Percentiles rank a stretch among this genome's conserved stretches.
Conservation (phyloP, 169 alveolate species). For the Cryptosporidium felis region DNA sequence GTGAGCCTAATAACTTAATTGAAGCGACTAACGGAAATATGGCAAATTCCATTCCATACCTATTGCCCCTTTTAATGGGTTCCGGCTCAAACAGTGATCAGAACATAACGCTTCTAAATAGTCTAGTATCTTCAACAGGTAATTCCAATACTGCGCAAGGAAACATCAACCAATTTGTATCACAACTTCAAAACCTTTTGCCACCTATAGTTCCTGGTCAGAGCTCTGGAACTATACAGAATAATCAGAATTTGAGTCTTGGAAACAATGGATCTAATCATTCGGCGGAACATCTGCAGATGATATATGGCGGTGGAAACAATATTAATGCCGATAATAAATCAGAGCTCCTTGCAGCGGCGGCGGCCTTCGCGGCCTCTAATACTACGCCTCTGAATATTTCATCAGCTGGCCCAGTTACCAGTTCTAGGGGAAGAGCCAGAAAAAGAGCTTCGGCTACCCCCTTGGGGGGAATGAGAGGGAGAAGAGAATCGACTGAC, state of each 20-base stretch:
- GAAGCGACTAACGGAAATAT: constrained; percentile 18
- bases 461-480: constrained; percentile 67
- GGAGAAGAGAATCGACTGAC: constrained; percentile 61
- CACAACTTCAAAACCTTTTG: constrained; percentile 48
- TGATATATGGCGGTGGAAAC: constrained; percentile 60
- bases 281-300: constrained; percentile 66
- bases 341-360: constrained; percentile 70
- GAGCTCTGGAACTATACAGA: constrained; percentile 11
- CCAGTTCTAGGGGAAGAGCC: constrained; percentile 65
- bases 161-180: constrained; percentile 52
- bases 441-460: constrained; percentile 62
- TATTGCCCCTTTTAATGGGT: constrained; percentile 54
- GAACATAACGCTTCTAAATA: constrained; percentile 56
- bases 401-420: constrained; percentile 25
- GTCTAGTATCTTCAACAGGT: constrained; percentile 65
- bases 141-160: constrained; percentile 11
- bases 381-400: constrained; percentile 32
- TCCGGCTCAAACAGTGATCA: constrained; percentile 67
- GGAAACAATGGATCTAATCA: constrained; percentile 24
- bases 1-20: constrained; percentile 3
- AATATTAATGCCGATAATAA: constrained; percentile 57
- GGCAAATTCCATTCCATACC: constrained; percentile 49
- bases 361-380: constrained; percentile 71
- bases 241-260: constrained; percentile 33
- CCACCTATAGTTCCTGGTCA: constrained; percentile 62